phyloP scores from a whole-genome alignment of 2,329 filamentous ascomycete genomes.

The Curvularia hawaiiensis region DNA sequence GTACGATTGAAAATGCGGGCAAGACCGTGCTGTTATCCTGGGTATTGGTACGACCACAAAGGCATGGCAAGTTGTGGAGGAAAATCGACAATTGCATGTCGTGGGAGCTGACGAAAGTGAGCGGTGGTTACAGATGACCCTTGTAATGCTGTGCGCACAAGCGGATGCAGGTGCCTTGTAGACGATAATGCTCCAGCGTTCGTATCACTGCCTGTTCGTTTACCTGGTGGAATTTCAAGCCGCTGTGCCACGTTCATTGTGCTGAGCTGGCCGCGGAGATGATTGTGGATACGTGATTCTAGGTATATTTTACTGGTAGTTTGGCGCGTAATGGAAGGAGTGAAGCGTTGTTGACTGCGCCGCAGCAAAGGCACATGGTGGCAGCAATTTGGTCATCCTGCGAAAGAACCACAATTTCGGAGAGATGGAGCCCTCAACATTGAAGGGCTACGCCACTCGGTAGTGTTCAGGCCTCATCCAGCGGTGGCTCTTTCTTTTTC shows the following conservation, averaged over 20 bases:
- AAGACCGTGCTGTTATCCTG: not conserved
- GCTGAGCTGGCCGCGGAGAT: not conserved
- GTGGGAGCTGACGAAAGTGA: not conserved
- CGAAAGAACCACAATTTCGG: not conserved
- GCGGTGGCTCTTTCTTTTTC: not conserved
- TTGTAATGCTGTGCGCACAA: not conserved
- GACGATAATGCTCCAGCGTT: not conserved
- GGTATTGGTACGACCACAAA: not conserved
- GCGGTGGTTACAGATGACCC: not conserved
- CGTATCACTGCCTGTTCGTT: not conserved
- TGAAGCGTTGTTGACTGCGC: not conserved
- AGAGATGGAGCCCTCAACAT: not conserved
- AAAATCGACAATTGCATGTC: not conserved
- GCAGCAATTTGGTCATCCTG: not conserved
- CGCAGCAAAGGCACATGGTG: conserved; percentile 3
- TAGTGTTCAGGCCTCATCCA: not conserved
- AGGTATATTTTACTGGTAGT: not conserved
- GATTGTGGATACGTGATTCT: conserved; percentile 1
- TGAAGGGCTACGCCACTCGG: not conserved
- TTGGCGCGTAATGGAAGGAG: not conserved
- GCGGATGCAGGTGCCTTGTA: not conserved
- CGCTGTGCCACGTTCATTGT: not conserved
- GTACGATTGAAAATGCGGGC: not conserved
- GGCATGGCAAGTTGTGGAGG: not conserved
- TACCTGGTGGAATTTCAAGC: not conserved